These are phyloP conservation scores for Phlegmacium glaucopus DNA, from an alignment of 768 basidiomycete genomes.

Conservation along the genomic window DNA sequence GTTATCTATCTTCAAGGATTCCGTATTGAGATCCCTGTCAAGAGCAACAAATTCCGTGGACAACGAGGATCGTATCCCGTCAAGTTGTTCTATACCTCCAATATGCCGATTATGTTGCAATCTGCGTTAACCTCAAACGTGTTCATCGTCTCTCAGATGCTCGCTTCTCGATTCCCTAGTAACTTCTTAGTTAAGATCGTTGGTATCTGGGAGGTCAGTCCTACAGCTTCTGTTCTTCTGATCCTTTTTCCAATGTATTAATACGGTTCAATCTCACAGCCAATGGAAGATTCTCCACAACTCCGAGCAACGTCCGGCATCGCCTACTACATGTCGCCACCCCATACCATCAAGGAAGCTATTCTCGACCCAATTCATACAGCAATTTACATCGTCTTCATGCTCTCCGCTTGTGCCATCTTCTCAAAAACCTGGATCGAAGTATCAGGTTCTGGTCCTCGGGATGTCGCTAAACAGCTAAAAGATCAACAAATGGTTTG, in stretches of 20 bases:
- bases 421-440: slow-evolving; percentile 99
- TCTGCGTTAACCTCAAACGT: slow-evolving; percentile 90
- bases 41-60: slow-evolving; percentile 95
- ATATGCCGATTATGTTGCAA: slow-evolving; percentile 99
- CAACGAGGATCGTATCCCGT: slow-evolving; percentile 94
- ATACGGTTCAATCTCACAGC: slow-evolving; percentile 44
- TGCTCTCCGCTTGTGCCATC: slow-evolving; percentile 89
- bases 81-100: slow-evolving; percentile 98
- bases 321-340: slow-evolving; percentile 97
- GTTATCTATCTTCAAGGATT: slow-evolving; percentile 99
- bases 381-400: slow-evolving; percentile 85
- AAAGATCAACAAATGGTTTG: slow-evolving; percentile 97
- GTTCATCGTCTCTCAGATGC: slow-evolving; percentile 96
- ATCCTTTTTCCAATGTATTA: neutral
- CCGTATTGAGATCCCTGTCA: slow-evolving; percentile 97
- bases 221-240: neutral
- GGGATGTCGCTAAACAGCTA: slow-evolving; percentile 96
- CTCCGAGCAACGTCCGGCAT: slow-evolving; percentile 87
- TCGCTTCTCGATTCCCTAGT: slow-evolving; percentile 84
- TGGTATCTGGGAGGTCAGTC: slow-evolving; percentile 95
- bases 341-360: slow-evolving; percentile 87
- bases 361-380: slow-evolving; percentile 95
- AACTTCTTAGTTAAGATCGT: slow-evolving; percentile 89
- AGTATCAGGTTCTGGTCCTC: slow-evolving; percentile 91
- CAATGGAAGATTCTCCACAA: slow-evolving; percentile 91